These are phyloP conservation scores for Luffa aegyptiaca DNA, from an alignment of 306 rosid species.

Conservation along the genomic window DNA sequence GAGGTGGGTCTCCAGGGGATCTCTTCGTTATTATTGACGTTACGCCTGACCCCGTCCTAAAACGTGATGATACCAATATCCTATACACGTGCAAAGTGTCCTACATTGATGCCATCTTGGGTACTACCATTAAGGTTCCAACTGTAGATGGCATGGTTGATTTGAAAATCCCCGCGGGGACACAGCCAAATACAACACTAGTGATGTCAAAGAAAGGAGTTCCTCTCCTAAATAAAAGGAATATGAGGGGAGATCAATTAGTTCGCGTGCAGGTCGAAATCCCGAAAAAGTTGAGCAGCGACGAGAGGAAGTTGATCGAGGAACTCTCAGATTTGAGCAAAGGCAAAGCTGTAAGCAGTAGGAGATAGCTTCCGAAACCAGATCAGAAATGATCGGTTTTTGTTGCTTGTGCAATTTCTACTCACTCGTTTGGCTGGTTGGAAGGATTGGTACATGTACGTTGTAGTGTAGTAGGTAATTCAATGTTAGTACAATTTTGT, in stretches of 20 bases:
- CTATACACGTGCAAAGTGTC: constrained; percentile 79
- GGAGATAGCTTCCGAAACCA: constrained; percentile 23
- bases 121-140: constrained; percentile 78
- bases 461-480: neutral
- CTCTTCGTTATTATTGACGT: constrained; percentile 86
- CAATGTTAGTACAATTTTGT: constrained; percentile 6
- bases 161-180: constrained; percentile 60
- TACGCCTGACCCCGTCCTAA: constrained; percentile 79
- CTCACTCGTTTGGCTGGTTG: neutral
- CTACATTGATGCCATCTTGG: constrained; percentile 83
- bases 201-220: constrained; percentile 98
- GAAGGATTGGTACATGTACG: neutral
- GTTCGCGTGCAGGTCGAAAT: constrained; percentile 96
- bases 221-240: constrained; percentile 73
- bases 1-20: constrained; percentile 89
- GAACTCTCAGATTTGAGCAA: constrained; percentile 89
- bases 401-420: neutral
- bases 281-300: constrained; percentile 70
- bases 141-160: constrained; percentile 87
- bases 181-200: constrained; percentile 89
- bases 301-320: constrained; percentile 74
- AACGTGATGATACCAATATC: constrained; percentile 90
- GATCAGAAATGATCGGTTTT: neutral
- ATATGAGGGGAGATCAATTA: constrained; percentile 92
- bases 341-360: constrained; percentile 54